Percentiles rank a stretch among this genome's conserved stretches.
Conservation (phyloP, 495 filamentous ascomycete species). For the Neurospora tetraspora region DNA sequence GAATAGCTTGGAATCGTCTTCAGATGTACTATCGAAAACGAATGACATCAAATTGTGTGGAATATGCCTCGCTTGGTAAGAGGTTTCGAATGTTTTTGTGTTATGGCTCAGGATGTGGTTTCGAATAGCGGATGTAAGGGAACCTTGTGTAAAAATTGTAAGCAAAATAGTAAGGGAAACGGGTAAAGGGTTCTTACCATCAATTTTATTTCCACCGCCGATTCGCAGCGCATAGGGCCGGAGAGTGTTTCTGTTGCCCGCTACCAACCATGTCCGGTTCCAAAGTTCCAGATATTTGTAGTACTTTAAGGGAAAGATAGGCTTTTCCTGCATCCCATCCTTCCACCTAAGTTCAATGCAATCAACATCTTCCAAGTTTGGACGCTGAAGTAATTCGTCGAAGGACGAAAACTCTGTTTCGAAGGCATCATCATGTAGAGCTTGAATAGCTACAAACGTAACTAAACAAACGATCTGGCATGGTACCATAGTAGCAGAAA, state of each 20-base stretch:
- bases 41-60: neutral
- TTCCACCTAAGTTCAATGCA: neutral
- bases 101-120: no score
- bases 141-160: neutral
- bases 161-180: neutral
- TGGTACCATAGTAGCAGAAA: no score
- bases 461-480: neutral
- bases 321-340: neutral
- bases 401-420: neutral
- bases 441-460: neutral
- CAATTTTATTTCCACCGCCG: neutral
- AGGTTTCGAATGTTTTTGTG: no score
- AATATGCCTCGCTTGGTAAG: neutral
- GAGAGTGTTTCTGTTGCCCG: neutral
- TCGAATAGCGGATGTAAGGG: no score
- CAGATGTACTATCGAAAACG: no score
- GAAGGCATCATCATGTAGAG: neutral
- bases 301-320: neutral
- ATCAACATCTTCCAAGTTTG: no score
- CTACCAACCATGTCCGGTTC: neutral
- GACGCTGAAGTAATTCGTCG: neutral
- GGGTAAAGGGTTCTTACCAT: neutral
- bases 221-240: neutral
- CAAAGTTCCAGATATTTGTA: neutral
- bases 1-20: no score